phyloP scores from a whole-genome alignment of 2,329 filamentous ascomycete species.

The Coniochaeta sp. region DNA sequence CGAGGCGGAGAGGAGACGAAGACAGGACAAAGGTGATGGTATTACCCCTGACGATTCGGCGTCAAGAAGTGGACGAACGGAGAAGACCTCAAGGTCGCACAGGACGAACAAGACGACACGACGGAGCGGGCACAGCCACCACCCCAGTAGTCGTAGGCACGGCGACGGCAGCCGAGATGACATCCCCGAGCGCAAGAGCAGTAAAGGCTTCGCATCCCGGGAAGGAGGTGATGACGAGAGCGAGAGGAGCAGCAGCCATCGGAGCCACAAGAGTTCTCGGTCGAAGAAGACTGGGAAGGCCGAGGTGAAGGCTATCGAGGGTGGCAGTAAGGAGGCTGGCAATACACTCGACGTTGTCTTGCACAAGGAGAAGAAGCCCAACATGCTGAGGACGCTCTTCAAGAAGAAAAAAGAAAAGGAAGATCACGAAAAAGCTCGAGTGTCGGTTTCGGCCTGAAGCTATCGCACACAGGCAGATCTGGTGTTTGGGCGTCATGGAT shows the following conservation, averaged over 20 bases:
- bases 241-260: slow-evolving; percentile 26
- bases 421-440: slow-evolving; percentile 19
- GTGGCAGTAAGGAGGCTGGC: slow-evolving; percentile 22
- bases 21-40: slow-evolving; percentile 25
- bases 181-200: slow-evolving; percentile 20
- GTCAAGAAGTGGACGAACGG: slow-evolving; percentile 11
- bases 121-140: slow-evolving; percentile 5
- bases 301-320: slow-evolving; percentile 24
- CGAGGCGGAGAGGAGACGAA: slow-evolving; percentile 39
- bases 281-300: slow-evolving; percentile 23
- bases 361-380: slow-evolving; percentile 37
- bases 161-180: not conserved
- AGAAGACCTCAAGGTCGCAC: slow-evolving; percentile 17
- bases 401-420: slow-evolving; percentile 46
- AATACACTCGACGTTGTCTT: slow-evolving; percentile 29
- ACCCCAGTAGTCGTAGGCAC: slow-evolving; percentile 5
- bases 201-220: slow-evolving; percentile 13
- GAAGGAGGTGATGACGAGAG: not conserved
- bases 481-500: not conserved
- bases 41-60: slow-evolving; percentile 21
- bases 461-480: not conserved
- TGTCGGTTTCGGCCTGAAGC: slow-evolving; percentile 12
- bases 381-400: slow-evolving; percentile 52
- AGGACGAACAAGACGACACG: slow-evolving; percentile 18
- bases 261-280: slow-evolving; percentile 25